Percentiles rank a stretch among this genome's conserved stretches.
phyloP scores from a whole-genome alignment of 140 eudicot species.

The Stevia rebaudiana region DNA sequence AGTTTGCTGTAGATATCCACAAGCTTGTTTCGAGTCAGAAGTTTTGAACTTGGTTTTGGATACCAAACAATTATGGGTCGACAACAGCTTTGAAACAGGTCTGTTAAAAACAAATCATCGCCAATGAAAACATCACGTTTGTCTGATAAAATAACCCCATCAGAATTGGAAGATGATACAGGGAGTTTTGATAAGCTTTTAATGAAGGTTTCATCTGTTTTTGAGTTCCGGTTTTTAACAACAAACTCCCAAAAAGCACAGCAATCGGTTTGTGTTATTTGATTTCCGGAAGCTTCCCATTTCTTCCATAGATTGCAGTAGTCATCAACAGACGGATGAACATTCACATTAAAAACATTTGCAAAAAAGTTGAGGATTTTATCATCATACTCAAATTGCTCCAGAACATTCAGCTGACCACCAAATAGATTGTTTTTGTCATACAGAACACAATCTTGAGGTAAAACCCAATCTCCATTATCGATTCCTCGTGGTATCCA shows the following conservation, averaged over 20 bases:
- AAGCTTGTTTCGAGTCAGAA: constrained; percentile 27
- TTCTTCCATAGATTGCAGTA: constrained; percentile 49
- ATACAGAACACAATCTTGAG: constrained; percentile 46
- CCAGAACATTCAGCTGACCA: constrained; percentile 35
- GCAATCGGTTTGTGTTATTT: constrained; percentile 31
- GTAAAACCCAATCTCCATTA: constrained; percentile 47
- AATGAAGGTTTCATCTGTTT: constrained; percentile 15
- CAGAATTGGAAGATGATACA: constrained; percentile 25
- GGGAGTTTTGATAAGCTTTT: constrained; percentile 39
- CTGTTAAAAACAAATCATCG: constrained; percentile 43
- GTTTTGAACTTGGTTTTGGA: constrained; percentile 29
- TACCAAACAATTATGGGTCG: constrained; percentile 46
- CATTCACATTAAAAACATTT: constrained; percentile 26
- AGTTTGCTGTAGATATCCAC: constrained; percentile 32
- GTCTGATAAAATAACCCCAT: constrained; percentile 19
- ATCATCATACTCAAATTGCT: constrained; percentile 31
- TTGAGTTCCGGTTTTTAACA: constrained; percentile 25
- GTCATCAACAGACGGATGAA: constrained; percentile 44
- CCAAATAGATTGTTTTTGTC: constrained; percentile 38
- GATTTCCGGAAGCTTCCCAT: constrained; percentile 43
- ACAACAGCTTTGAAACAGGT: constrained; percentile 32
- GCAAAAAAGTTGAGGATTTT: constrained; percentile 40
- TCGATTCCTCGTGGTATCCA: constrained; percentile 53
- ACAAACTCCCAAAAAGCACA: constrained; percentile 58
- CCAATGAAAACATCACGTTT: constrained; percentile 43